Conservation (phyloP, 306 rosid species). For the Glycine tomentella region DNA sequence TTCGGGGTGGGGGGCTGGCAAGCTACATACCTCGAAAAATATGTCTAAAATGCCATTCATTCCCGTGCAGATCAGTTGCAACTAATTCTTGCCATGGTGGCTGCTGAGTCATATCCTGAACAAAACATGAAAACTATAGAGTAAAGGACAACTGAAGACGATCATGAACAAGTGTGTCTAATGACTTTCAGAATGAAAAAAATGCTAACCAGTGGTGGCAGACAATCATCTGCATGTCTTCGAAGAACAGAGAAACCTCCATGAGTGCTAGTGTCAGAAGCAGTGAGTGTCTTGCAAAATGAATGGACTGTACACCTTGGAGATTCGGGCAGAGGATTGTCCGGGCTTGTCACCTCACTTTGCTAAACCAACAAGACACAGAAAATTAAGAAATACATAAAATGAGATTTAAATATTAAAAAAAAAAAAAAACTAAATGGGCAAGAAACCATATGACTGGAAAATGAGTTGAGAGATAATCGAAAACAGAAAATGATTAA, state of each 20-base stretch:
- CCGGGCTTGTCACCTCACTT: conserved; percentile 82
- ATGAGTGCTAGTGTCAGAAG: conserved; percentile 97
- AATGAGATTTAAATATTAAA: conserved; percentile 6
- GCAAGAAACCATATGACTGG: conserved; percentile 28
- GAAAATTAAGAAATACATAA: conserved; percentile 12
- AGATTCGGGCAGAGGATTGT: conserved; percentile 77
- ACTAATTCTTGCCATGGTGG: conserved; percentile 99
- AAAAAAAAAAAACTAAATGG: conserved; percentile 38
- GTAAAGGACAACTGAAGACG: conserved; percentile 12
- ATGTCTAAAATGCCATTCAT: conserved; percentile 98
- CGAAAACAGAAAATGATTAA: conserved; percentile 14
- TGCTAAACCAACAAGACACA: conserved; percentile 62
- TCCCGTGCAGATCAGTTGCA: conserved; percentile 92
- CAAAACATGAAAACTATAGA: conserved; percentile 34
- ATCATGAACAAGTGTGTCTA: conserved; percentile 22
- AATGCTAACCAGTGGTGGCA: conserved; percentile 88
- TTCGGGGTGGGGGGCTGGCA: conserved; percentile 11
- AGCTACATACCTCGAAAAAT: conserved; percentile 79
- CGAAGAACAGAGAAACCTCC: conserved; percentile 98
- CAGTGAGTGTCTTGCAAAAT: conserved; percentile 98
- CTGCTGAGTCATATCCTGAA: conserved; percentile 99
- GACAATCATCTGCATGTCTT: conserved; percentile 97
- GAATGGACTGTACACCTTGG: conserved; percentile 86
- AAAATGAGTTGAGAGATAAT: conserved; percentile 42
- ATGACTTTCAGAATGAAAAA: neutral